Percentiles rank a stretch among this genome's conserved stretches.
Conservation (phyloP, 2,329 filamentous ascomycete species). For the Penicillium sp. region DNA sequence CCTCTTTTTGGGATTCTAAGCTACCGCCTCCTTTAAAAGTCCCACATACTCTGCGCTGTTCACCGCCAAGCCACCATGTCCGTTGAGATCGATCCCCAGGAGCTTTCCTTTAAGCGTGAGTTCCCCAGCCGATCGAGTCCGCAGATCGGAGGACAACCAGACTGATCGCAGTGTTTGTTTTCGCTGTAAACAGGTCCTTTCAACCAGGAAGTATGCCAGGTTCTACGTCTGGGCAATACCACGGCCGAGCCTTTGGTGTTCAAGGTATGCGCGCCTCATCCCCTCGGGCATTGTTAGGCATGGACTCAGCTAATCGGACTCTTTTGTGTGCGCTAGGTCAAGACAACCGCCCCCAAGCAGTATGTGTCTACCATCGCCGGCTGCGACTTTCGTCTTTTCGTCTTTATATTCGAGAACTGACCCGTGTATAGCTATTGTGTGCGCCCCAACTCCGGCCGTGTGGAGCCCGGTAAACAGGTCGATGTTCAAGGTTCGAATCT, state of each 20-base stretch:
- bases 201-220: conserved; percentile 63
- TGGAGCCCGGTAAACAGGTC: conserved; percentile 84
- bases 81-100: conserved; percentile 85
- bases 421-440: conserved; percentile 78
- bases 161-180: conserved; percentile 17
- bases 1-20: conserved; percentile 6
- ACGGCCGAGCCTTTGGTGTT: conserved; percentile 62
- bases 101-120: conserved; percentile 89
- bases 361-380: conserved; percentile 53
- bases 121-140: conserved; percentile 6
- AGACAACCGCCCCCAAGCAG: conserved; percentile 99
- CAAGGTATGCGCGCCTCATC: conserved; percentile 51
- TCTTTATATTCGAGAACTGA: conserved; percentile 17
- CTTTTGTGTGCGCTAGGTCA: conserved; percentile 64
- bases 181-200: conserved; percentile 55
- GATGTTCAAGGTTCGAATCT: conserved; percentile 76
- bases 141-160: background rate
- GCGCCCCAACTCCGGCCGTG: conserved; percentile 91
- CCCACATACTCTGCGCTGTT: background rate
- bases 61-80: conserved; percentile 65
- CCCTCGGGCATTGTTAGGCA: conserved; percentile 12
- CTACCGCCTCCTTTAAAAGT: background rate
- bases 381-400: background rate
- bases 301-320: conserved; percentile 26
- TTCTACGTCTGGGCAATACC: conserved; percentile 59